Percentiles rank a stretch among this genome's conserved stretches.
These are phyloP conservation scores for Hippophae gyantsensis DNA, from an alignment of 306 rosid genomes.

Conservation along the genomic window DNA sequence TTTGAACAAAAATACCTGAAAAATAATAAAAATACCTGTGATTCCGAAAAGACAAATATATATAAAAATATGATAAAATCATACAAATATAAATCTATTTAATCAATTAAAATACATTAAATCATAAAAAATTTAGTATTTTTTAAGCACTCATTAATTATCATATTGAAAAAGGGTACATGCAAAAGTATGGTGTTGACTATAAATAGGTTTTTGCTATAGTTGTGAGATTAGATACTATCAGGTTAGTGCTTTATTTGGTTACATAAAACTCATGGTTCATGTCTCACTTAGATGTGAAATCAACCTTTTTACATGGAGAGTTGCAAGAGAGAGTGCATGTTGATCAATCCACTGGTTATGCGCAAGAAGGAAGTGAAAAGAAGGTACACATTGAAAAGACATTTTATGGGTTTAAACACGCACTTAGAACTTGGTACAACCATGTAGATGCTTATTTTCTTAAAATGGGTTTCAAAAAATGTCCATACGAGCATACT, in stretches of 20 bases:
- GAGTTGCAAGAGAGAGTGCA: no score
- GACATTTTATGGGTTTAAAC: background rate
- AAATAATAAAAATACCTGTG: no score
- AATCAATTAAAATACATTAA: no score
- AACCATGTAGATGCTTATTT: background rate
- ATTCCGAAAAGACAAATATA: no score
- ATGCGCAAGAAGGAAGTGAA: background rate
- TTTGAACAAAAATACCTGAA: background rate
- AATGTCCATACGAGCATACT: background rate
- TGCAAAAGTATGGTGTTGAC: no score
- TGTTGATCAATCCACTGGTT: background rate
- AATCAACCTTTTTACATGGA: background rate
- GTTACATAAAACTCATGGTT: background rate
- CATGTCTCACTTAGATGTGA: background rate
- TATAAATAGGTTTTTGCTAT: background rate
- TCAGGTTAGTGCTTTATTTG: background rate
- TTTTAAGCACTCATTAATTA: no score
- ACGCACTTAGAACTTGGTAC: background rate
- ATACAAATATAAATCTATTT: no score
- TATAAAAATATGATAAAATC: no score
- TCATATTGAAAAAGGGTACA: no score
- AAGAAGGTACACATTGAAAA: background rate
- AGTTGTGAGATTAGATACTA: background rate
- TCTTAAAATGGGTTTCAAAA: background rate
- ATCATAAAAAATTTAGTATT: no score